Conservation (phyloP, 2,329 filamentous ascomycete genomes). For the Diaporthe sp. region DNA sequence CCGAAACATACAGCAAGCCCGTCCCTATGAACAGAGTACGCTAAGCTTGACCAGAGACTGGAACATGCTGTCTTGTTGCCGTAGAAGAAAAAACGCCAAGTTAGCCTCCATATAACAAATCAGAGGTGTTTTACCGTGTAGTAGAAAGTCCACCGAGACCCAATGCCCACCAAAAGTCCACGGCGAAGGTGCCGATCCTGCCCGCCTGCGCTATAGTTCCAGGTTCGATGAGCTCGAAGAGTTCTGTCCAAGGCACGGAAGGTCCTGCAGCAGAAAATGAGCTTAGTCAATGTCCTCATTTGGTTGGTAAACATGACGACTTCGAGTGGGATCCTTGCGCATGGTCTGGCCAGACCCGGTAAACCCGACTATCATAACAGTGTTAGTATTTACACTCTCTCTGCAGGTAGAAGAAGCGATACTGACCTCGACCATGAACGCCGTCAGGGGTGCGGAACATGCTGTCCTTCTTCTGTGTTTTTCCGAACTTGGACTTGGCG, state of each 20-base stretch:
- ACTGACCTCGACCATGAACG: conserved; percentile 85
- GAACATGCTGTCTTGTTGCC: conserved; percentile 30
- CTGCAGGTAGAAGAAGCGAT: neutral
- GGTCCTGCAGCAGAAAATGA: conserved; percentile 46
- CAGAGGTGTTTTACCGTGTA: conserved; percentile 42
- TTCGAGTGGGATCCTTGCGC: conserved; percentile 89
- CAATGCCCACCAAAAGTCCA: conserved; percentile 39
- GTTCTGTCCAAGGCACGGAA: conserved; percentile 38
- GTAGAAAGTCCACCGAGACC: conserved; percentile 40
- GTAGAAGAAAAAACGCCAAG: conserved; percentile 36
- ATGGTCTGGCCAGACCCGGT: conserved; percentile 95
- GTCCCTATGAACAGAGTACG: conserved; percentile 32
- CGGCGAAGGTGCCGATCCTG: neutral
- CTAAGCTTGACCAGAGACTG: conserved; percentile 27
- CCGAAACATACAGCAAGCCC: conserved; percentile 20
- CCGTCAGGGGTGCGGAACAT: conserved; percentile 97
- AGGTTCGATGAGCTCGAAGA: conserved; percentile 3
- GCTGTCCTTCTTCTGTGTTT: conserved; percentile 85
- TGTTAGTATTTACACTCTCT: conserved; percentile 48
- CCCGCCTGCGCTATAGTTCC: conserved; percentile 11
- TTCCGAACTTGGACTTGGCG: conserved; percentile 79
- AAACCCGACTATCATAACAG: conserved; percentile 80
- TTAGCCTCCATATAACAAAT: conserved; percentile 43
- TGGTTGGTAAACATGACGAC: conserved; percentile 87
- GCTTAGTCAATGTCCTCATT: conserved; percentile 79